A percentile compares a stretch with the other conserved stretches of the same genome.
These are phyloP conservation scores for Avena sativa DNA, from an alignment of 176 grass and related monocot genomes.

Conservation along the genomic window DNA sequence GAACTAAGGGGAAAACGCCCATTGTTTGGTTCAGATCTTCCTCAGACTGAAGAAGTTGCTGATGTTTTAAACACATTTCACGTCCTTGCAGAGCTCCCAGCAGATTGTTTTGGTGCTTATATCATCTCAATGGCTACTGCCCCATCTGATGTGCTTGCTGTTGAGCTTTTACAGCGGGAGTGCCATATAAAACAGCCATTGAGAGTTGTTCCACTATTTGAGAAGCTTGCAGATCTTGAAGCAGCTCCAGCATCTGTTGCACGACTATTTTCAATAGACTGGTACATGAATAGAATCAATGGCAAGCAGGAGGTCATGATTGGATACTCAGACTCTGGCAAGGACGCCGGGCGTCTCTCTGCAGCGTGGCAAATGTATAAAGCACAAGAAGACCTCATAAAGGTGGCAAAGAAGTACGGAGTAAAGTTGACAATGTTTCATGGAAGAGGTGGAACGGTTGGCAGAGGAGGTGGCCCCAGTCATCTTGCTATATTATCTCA, in stretches of 20 bases:
- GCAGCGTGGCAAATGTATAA: constrained; percentile 99
- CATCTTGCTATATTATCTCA: constrained; percentile 98
- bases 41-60: constrained; percentile 80
- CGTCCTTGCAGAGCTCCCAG: constrained; percentile 82
- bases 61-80: constrained; percentile 92
- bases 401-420: constrained; percentile 94
- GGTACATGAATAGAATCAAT: constrained; percentile 90
- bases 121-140: constrained; percentile 98
- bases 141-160: constrained; percentile 97
- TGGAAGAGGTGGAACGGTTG: constrained; percentile 93
- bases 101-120: constrained; percentile 93
- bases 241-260: constrained; percentile 85
- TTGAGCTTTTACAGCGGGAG: constrained; percentile 87
- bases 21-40: constrained; percentile 90
- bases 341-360: constrained; percentile 94
- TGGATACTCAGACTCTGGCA: constrained; percentile 98
- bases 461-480: constrained; percentile 92
- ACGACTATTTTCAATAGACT: constrained; percentile 92
- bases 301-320: constrained; percentile 99
- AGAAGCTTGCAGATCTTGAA: constrained; percentile 96
- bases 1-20: constrained; percentile 91
- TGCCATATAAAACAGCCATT: constrained; percentile 79
- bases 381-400: constrained; percentile 95
- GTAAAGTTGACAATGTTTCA: constrained; percentile 99
- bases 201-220: constrained; percentile 94